Evolutionary conservation across 768 basidiomycete species (phyloP), one percentile per base, ranked within the genome.

Genomic region (Termitomyces sp.): DNA sequence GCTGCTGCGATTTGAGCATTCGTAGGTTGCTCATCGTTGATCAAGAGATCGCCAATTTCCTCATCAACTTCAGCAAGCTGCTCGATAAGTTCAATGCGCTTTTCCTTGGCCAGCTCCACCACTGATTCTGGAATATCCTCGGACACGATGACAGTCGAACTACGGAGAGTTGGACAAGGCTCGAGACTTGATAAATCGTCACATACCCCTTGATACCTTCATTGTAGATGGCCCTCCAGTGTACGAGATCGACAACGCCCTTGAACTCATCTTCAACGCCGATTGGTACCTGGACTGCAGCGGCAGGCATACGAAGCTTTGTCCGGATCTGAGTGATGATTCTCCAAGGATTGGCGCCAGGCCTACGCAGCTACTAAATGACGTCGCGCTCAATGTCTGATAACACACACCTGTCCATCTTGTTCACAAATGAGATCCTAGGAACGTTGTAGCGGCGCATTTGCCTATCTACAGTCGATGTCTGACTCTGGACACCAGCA

Each of bases 391-490:
- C 33, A 44, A 27, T 15, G 4, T 30, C 8, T 13, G 6, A n/a
- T 9, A 22, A 5, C 33, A 1, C 45, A 6, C 18, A 91, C 91
- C 93, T 84, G 68, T 98, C 96, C 96, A 98, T 98, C 76, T 98
- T 98, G 75, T 98, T 98, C 68, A 98, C 86, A 72, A 97, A 98
- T 6, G 94, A 97, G 60, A 99, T 83, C 46, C 97, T 83, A 58
- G 97, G 97, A 58, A 99, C 93, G 67, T 89, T 88, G 70, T 99
- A 99, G 37, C 97, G 86, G 61, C 92, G 83, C 97, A 99, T 99
- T 79, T 99, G 97, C 60, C 97, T 82, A 75, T 99, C 97, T 39
- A 99, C 97, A 13, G 97, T 99, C 22, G 94, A 98, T 2, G 97
- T 99, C 83, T 99, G 97, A 75, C 91, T 93, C 87, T 95, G 93